These are phyloP conservation scores for Lentinula detonsa DNA, from an alignment of 768 basidiomycete species.

Conservation along the genomic window DNA sequence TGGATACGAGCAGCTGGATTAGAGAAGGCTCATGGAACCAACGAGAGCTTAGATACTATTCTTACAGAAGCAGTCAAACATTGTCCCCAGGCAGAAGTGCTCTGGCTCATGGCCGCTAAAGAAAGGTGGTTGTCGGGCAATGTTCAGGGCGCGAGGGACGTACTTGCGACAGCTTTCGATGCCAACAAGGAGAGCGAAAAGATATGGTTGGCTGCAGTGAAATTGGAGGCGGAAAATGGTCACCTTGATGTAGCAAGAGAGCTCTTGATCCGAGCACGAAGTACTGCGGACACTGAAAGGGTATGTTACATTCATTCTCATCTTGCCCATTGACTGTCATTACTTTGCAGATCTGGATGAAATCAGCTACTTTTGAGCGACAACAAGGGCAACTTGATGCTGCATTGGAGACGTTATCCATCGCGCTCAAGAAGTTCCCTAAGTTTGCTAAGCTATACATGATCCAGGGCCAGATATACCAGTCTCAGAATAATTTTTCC, in stretches of 20 bases:
- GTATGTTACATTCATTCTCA: slow-evolving; percentile 35
- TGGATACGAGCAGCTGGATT: slow-evolving; percentile 93
- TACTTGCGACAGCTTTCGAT: slow-evolving; percentile 85
- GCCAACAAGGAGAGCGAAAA: slow-evolving; percentile 96
- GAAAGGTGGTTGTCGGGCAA: slow-evolving; percentile 92
- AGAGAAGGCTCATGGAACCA: slow-evolving; percentile 87
- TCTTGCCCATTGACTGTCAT: slow-evolving; percentile 3
- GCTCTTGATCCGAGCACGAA: slow-evolving; percentile 81
- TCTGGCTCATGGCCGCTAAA: slow-evolving; percentile 98
- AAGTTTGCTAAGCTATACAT: slow-evolving; percentile 92
- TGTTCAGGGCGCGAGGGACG: slow-evolving; percentile 84
- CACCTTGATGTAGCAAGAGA: slow-evolving; percentile 83
- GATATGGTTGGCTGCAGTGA: slow-evolving; percentile 97
- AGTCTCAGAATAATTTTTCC: slow-evolving; percentile 49
- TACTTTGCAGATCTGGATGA: slow-evolving; percentile 89
- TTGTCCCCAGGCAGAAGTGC: slow-evolving; percentile 91
- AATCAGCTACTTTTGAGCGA: slow-evolving; percentile 91
- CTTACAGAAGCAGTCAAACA: slow-evolving; percentile 79
- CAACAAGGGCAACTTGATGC: slow-evolving; percentile 72
- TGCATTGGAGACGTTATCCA: slow-evolving; percentile 69
- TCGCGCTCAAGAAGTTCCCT: slow-evolving; percentile 80
- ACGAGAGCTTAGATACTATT: slow-evolving; percentile 77
- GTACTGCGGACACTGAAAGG: slow-evolving; percentile 87
- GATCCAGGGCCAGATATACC: slow-evolving; percentile 92
- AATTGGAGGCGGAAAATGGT: slow-evolving; percentile 93